Conservation (phyloP, 805 yeast genomes). For the Sugiyamaella lignohabitans region DNA sequence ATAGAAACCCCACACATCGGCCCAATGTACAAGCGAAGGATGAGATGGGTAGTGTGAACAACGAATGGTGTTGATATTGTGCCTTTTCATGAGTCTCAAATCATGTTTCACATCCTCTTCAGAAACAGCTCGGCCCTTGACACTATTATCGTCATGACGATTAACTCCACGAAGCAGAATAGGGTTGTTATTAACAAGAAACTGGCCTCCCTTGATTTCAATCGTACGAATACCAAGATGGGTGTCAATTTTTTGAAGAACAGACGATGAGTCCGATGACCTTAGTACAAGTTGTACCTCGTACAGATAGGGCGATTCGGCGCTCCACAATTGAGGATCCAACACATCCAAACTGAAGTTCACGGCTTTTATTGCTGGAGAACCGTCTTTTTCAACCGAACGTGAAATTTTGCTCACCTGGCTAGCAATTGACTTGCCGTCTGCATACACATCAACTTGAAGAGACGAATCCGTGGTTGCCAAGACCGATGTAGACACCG, state of each 20-base stretch:
- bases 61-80: conserved; percentile 34
- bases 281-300: conserved; percentile 19
- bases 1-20: conserved; percentile 33
- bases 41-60: conserved; percentile 36
- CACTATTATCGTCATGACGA: conserved; percentile 35
- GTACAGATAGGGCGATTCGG: conserved; percentile 33
- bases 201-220: conserved; percentile 26
- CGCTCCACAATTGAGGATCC: conserved; percentile 32
- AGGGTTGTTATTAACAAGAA: conserved; percentile 30
- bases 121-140: conserved; percentile 34
- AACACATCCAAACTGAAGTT: background rate
- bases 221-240: conserved; percentile 31
- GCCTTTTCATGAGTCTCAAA: conserved; percentile 31
- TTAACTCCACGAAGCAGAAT: conserved; percentile 33
- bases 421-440: background rate
- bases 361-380: too few species aligned
- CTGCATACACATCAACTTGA: background rate
- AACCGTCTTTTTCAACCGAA: background rate
- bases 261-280: conserved; percentile 3
- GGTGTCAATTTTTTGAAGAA: conserved; percentile 19
- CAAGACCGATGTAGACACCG: conserved; percentile 9
- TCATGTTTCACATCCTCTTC: conserved; percentile 32
- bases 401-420: background rate
- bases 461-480: background rate
- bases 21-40: conserved; percentile 30